These are phyloP conservation scores for Isatis tinctoria DNA, from an alignment of 345 rosid species.

Conservation along the genomic window DNA sequence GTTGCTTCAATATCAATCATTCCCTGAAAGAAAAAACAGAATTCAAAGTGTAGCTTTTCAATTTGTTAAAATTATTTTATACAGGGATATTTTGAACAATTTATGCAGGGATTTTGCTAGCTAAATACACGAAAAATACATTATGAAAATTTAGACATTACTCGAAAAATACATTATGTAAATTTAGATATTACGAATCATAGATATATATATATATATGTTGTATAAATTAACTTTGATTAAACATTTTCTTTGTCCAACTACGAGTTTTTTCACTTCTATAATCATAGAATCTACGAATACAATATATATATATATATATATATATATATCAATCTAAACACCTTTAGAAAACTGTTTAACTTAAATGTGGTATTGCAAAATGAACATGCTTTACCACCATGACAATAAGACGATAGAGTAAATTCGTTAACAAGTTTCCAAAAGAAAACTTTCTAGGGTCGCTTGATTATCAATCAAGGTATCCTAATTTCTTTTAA, in stretches of 20 bases:
- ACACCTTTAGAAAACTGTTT: neutral
- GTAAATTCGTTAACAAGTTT: neutral
- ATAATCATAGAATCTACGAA: neutral
- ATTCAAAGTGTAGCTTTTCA: neutral
- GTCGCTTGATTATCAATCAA: constrained; percentile 28
- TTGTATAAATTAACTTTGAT: neutral
- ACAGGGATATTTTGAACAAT: no score
- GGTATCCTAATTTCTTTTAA: constrained; percentile 21
- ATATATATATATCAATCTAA: no score
- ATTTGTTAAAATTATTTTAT: neutral
- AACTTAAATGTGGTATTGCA: neutral
- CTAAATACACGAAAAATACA: no score
- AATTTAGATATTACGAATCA: neutral
- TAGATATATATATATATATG: neutral
- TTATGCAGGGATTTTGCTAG: neutral
- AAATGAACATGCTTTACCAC: neutral
- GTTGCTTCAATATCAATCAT: constrained; percentile 19
- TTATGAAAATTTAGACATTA: no score
- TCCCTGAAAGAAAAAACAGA: neutral
- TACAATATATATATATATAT: neutral
- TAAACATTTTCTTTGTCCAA: no score
- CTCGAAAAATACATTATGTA: neutral
- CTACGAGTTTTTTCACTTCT: neutral
- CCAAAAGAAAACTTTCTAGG: constrained; percentile 18
- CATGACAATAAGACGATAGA: neutral